phyloP scores from a whole-genome alignment of 2,329 filamentous ascomycete species.

The Ophidiomyces ophidiicola region DNA sequence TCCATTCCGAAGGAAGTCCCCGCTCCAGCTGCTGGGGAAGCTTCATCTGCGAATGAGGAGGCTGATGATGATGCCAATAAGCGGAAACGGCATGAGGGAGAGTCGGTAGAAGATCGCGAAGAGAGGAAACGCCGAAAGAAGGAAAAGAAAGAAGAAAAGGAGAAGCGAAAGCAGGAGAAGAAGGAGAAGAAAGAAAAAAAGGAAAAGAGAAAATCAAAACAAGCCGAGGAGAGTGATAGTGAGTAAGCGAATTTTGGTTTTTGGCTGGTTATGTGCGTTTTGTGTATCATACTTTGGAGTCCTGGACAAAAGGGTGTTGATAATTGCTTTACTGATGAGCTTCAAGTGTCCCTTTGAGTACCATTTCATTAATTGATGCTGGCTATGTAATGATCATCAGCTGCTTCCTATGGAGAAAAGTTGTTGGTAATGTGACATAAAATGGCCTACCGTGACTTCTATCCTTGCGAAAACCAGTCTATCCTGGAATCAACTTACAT shows the following conservation, averaged over 20 bases:
- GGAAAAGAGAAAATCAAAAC: conserved; percentile 47
- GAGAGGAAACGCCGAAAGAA: conserved; percentile 51
- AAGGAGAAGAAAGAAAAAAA: conserved; percentile 49
- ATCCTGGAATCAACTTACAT: no score
- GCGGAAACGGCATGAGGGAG: conserved; percentile 44
- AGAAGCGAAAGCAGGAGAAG: conserved; percentile 51
- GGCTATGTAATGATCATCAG: neutral
- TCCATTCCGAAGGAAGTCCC: conserved; percentile 26
- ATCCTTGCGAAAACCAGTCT: no score
- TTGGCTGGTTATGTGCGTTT: conserved; percentile 16
- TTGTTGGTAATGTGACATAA: no score
- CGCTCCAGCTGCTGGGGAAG: conserved; percentile 21
- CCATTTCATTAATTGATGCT: conserved; percentile 2
- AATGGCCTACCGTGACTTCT: no score
- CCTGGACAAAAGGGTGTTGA: conserved; percentile 23
- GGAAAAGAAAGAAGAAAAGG: conserved; percentile 54
- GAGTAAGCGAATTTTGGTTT: conserved; percentile 30
- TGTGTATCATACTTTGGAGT: conserved; percentile 36
- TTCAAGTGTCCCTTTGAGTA: neutral
- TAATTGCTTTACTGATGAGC: conserved; percentile 1
- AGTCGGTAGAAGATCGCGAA: conserved; percentile 43
- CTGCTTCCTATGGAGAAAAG: neutral
- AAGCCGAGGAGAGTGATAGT: conserved; percentile 48
- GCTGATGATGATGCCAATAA: conserved; percentile 40
- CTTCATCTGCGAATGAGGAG: conserved; percentile 25